Conservation (phyloP, 176 grass and related monocot species). For the Cymbopogon citratus region DNA sequence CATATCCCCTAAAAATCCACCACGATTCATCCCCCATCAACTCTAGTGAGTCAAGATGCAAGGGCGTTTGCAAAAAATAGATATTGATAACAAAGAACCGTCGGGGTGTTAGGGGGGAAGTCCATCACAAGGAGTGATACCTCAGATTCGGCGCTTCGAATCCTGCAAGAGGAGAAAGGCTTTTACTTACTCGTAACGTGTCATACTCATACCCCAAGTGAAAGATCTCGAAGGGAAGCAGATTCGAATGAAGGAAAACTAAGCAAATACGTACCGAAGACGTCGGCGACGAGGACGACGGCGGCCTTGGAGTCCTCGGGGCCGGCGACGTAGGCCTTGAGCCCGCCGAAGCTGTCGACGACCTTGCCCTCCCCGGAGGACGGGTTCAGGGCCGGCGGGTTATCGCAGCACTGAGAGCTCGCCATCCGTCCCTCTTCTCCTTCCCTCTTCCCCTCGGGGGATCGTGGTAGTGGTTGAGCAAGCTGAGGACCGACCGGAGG, state of each 20-base stretch:
- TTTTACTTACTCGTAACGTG: background rate
- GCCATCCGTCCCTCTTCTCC: constrained; percentile 35
- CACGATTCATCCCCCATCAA: background rate
- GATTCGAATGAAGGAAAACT: background rate
- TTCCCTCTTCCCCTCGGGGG: background rate
- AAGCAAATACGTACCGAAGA: constrained; percentile 45
- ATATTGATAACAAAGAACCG: no score
- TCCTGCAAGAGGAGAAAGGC: background rate
- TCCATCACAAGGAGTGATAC: background rate
- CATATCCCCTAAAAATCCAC: background rate
- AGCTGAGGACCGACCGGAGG: background rate
- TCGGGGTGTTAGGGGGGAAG: no score
- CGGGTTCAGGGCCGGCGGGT: constrained; percentile 42
- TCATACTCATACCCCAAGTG: background rate
- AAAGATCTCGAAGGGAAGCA: background rate
- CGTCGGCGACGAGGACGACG: constrained; percentile 68
- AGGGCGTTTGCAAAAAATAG: background rate
- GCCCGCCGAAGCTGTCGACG: constrained; percentile 64
- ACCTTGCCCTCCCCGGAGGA: constrained; percentile 54
- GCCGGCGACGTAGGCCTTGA: constrained; percentile 64
- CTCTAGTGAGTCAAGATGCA: background rate
- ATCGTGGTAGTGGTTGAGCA: background rate
- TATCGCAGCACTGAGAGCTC: constrained; percentile 72
- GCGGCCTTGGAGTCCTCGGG: constrained; percentile 40
- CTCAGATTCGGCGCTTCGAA: constrained; percentile 10